Evolutionary conservation across 352 stramenopile species (phyloP).

Genomic region (Pythium oligandrum): DNA sequence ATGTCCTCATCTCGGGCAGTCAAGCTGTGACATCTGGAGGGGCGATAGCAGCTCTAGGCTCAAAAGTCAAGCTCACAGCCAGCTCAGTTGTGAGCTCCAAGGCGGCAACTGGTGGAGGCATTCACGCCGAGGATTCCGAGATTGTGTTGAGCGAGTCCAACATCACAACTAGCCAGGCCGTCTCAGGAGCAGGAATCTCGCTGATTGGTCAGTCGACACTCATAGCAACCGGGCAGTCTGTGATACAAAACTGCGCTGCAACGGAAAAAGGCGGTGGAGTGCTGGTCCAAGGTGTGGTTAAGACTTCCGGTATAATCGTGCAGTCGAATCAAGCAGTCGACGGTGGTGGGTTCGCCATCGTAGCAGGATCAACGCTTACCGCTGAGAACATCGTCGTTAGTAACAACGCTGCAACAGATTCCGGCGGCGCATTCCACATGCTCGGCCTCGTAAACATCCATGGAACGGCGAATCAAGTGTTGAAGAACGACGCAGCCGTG

Average conservation of each 20-base stretch:
- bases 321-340: too few species aligned
- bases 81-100: neutral
- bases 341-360: too few species aligned
- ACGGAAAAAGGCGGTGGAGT: constrained; percentile 22
- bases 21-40: constrained; percentile 1
- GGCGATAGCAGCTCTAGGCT: constrained; percentile 1
- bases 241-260: constrained; percentile 5
- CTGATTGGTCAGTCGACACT: constrained; percentile 1
- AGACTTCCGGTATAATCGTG: too few species aligned
- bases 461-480: neutral
- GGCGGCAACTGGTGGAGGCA: constrained; percentile 4
- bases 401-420: constrained; percentile 5
- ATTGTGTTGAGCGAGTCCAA: constrained; percentile 11
- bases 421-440: constrained; percentile 6
- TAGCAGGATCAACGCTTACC: too few species aligned
- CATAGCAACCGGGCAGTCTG: neutral
- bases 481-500: constrained; percentile 4
- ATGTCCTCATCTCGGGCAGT: constrained; percentile 22
- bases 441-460: neutral
- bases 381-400: neutral
- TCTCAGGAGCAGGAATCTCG: constrained; percentile 2
- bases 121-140: constrained; percentile 4
- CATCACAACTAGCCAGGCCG: constrained; percentile 7
- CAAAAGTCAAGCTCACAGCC: neutral
- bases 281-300: neutral